Base-by-base conservation (phyloP, 2,329 filamentous ascomycete genomes). In the Pezicula carpinea region DNA sequence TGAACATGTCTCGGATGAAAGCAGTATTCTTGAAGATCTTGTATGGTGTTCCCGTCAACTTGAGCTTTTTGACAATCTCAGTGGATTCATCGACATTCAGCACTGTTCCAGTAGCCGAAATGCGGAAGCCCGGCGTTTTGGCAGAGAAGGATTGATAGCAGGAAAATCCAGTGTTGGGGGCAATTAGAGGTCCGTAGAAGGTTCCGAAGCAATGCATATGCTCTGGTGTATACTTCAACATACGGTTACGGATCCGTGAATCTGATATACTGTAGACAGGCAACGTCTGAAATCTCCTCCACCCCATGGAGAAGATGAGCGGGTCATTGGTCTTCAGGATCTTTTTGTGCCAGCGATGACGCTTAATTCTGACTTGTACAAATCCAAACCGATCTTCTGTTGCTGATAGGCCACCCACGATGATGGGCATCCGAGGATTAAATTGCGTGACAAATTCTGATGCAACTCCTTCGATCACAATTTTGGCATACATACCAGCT, bases 21-120 rank as follows among this genome's bases (percentile, higher is more conserved):
- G 93, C 91, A 0, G 93, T 99, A 73, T 99, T 99, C 70, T 96
- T 96, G 81, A 95, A 97, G 68, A 97, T 95, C 72, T 97, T 97
- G 78, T 93, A 95, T 1, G 93, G 91, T 40, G 82, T 77, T 50
- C 93, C 93, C 0, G 90, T 96, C 41, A 99, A 80, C 69, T 99
- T 99, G 63, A 99, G 83, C 76, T 99, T 99, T 79, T 99, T 99
- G 67, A 99, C 93, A 55, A 99, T 97, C 66, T 99, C 93, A 3
- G 89, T 91, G 34, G 86, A 89, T 69, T 97, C 91, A 64, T 99
- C 93, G 17, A 99, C 93, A 62, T 85, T 91, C 54, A 97, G 74
- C 4, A 99, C 89, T 2, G 93, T 93, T 51, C 93, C 93, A 0
- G 91, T 96, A 2, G 93, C 95, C 8, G 93, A 89, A 56, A 99